Evolutionary conservation across 805 yeast genomes (phyloP).

Genomic region (Ogataea siamensis): DNA sequence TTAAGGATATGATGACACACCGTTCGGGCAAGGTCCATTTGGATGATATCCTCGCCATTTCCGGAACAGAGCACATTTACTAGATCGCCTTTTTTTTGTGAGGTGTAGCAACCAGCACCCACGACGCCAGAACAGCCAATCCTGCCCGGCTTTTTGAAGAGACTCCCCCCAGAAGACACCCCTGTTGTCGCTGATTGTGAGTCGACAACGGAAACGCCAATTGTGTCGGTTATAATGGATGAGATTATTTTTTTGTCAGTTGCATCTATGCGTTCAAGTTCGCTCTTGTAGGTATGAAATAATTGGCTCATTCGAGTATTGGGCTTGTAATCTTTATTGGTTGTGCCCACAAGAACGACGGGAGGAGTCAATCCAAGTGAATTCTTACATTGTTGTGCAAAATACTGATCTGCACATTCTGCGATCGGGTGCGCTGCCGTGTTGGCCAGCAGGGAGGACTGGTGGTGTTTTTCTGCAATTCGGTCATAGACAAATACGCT

Average conservation of each 20-base stretch:
- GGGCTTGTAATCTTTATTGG: slow-evolving; percentile 9
- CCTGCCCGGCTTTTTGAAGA: slow-evolving; percentile 48
- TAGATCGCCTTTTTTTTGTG: slow-evolving; percentile 20
- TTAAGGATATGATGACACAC: slow-evolving; percentile 23
- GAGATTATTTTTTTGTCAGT: not conserved
- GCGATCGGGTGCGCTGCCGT: slow-evolving; percentile 33
- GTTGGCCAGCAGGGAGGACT: slow-evolving; percentile 18
- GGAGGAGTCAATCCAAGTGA: slow-evolving; percentile 35
- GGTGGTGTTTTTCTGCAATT: slow-evolving; percentile 14
- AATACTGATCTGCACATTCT: slow-evolving; percentile 25
- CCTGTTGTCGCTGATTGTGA: slow-evolving; percentile 24
- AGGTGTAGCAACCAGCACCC: slow-evolving; percentile 43
- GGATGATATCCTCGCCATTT: slow-evolving; percentile 54
- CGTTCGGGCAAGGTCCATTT: slow-evolving; percentile 40
- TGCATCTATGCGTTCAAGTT: slow-evolving; percentile 3
- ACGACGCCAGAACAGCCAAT: slow-evolving; percentile 53
- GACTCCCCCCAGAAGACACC: slow-evolving; percentile 54
- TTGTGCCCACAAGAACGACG: slow-evolving; percentile 21
- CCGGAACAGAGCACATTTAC: slow-evolving; percentile 44
- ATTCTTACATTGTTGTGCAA: slow-evolving; percentile 22
- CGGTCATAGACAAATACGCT: slow-evolving; percentile 31
- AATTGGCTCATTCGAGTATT: slow-evolving; percentile 15
- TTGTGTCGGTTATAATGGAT: slow-evolving; percentile 40
- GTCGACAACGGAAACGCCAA: slow-evolving; percentile 38
- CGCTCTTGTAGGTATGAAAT: slow-evolving; percentile 8